Evolutionary conservation across 2,329 filamentous ascomycete species (phyloP).

Genomic region (Phoma herbarum): DNA sequence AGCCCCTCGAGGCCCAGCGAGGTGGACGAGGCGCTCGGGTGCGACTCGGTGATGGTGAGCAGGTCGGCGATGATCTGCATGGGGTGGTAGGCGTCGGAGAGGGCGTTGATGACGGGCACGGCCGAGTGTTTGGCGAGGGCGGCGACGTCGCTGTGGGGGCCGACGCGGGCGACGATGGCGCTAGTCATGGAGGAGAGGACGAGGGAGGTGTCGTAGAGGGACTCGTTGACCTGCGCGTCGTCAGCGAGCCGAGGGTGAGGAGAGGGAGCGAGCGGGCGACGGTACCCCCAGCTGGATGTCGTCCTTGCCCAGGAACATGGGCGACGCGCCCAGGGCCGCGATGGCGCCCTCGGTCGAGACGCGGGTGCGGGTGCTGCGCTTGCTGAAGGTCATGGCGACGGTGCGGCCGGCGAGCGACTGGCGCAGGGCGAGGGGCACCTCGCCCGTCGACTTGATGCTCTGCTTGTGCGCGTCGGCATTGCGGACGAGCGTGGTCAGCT

Average conservation of each 20-base stretch:
- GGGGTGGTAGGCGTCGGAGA: slow-evolving; percentile 92
- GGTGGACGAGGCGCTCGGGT: slow-evolving; percentile 60
- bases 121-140: slow-evolving; percentile 58
- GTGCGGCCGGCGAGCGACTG: slow-evolving; percentile 76
- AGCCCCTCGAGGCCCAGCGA: slow-evolving; percentile 78
- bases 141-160: slow-evolving; percentile 60
- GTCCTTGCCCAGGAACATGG: slow-evolving; percentile 95
- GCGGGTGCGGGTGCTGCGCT: slow-evolving; percentile 90
- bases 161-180: slow-evolving; percentile 61
- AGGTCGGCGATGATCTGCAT: slow-evolving; percentile 95
- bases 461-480: slow-evolving; percentile 82
- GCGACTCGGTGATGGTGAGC: slow-evolving; percentile 84
- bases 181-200: slow-evolving; percentile 82
- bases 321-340: slow-evolving; percentile 85
- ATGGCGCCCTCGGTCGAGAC: slow-evolving; percentile 94
- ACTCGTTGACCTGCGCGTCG: slow-evolving; percentile 93
- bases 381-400: slow-evolving; percentile 96
- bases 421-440: slow-evolving; percentile 66
- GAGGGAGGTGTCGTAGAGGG: slow-evolving; percentile 87
- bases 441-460: slow-evolving; percentile 73
- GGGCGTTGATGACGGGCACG: slow-evolving; percentile 63
- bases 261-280: too few relatives aligned
- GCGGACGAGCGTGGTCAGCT: slow-evolving; percentile 82
- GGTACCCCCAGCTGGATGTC: slow-evolving; percentile 92
- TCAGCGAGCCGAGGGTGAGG: too few relatives aligned